Evolutionary conservation across 2,329 filamentous ascomycete genomes (phyloP).

Genomic region (Coniochaeta hoffmannii): DNA sequence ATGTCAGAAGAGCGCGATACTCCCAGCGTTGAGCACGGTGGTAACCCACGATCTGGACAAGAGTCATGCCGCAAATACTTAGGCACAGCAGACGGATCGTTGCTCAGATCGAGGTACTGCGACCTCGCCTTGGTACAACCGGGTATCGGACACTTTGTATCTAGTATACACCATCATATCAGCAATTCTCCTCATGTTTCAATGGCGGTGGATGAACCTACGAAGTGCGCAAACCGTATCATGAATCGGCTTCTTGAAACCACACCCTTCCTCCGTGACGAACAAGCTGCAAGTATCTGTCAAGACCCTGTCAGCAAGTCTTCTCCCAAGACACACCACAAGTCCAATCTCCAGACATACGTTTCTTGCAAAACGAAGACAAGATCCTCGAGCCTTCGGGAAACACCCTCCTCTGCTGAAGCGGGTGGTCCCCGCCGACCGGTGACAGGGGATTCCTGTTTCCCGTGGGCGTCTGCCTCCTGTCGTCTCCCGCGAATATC

Average conservation of each 20-base stretch:
- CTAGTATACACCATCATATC: constrained; percentile 3
- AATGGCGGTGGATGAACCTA: constrained; percentile 4
- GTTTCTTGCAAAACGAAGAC: not conserved
- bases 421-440: not conserved
- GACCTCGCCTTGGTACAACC: constrained; percentile 13
- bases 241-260: constrained; percentile 13
- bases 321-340: no score
- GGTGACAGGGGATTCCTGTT: not conserved
- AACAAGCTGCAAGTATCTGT: constrained; percentile 14
- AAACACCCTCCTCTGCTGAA: not conserved
- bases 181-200: not conserved
- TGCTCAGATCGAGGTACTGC: constrained; percentile 14
- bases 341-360: not conserved
- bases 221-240: constrained; percentile 14
- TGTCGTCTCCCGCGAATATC: not conserved
- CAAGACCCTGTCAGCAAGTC: not conserved
- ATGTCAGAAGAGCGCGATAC: not conserved
- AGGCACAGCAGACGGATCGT: constrained; percentile 9
- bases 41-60: constrained; percentile 15
- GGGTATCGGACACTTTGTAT: constrained; percentile 12
- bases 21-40: not conserved
- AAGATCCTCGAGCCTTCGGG: not conserved
- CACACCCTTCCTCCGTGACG: constrained; percentile 12
- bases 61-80: constrained; percentile 13
- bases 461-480: not conserved